Evolutionary conservation across 2,329 filamentous ascomycete genomes (phyloP), one percentile per base, ranked within the genome.

Genomic region (Tolypocladium pustulatum): DNA sequence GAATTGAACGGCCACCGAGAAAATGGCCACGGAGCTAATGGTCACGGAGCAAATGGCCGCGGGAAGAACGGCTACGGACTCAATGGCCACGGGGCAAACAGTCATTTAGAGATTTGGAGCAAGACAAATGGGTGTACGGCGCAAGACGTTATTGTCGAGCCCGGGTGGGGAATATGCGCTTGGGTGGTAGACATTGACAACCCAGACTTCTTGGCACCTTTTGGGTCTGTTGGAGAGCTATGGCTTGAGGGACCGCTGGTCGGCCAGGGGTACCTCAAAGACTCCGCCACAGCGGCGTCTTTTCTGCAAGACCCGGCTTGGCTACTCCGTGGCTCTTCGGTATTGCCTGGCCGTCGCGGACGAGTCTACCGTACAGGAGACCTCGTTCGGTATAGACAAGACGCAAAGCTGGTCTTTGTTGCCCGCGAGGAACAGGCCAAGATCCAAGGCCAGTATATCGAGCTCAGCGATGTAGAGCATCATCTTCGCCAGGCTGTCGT

Each of bases 391-490:
- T 78, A 77, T 25, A 65, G 72, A 46, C 65, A 67, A 1, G 60
- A 66, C 36, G 65, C 63, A 2, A 66, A 65, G 32, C 65, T 81
- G 8, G 63, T 71, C 0, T 79, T 76, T 55, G 65, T 80, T 54
- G 80, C 79, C 55, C 72, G 81, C 53, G 79, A 79, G 62, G 73
- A 73, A 0, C 81, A 83, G 65, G 74, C 83, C 56, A 84, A 83
- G 64, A 66, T 84, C 17, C 73, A 75, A 32, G 84, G 84, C 41
- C 82, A 76, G 59, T 67, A 80, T 55, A 69, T 81, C 59, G 83
- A 79, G 66, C 71, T 79, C 0, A 60, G 54, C 1, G 65, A 65
- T 8, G 57, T 67, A 10, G 65, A 67, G 55, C 59, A 57, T 25
- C 54, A 61, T 13, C 37, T 60, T 32, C 54, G 57, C 30, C 51